Evolutionary conservation across 768 basidiomycete genomes (phyloP).

Genomic region (Serendipita sp.): DNA sequence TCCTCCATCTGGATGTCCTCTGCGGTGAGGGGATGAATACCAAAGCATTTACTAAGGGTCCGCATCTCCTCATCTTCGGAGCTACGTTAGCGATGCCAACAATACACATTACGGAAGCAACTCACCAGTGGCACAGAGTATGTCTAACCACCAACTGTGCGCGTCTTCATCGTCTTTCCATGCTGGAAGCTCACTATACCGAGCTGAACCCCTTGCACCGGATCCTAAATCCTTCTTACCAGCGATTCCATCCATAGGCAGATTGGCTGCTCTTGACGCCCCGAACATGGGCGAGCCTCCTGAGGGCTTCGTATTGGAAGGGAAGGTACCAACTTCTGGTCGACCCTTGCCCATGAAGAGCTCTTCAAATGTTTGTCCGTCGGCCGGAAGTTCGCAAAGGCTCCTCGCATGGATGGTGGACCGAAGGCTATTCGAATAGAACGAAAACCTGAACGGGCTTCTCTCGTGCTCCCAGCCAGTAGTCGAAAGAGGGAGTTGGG

Average conservation of each 20-base stretch:
- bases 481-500: constrained; percentile 12
- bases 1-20: constrained; percentile 99
- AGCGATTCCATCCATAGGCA: constrained; percentile 5
- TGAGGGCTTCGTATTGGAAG: too few species aligned
- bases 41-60: constrained; percentile 88
- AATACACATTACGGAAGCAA: too few species aligned
- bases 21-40: constrained; percentile 92
- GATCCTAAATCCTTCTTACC: background rate
- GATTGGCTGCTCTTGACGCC: background rate
- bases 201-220: background rate
- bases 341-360: constrained; percentile 40
- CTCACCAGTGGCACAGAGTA: constrained; percentile 61
- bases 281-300: background rate
- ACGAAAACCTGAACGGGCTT: constrained; percentile 92
- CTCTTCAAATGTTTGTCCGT: constrained; percentile 85
- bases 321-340: background rate
- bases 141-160: constrained; percentile 95
- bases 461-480: constrained; percentile 41
- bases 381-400: constrained; percentile 82
- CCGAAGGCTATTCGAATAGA: constrained; percentile 85
- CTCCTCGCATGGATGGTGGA: constrained; percentile 93
- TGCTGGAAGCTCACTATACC: background rate
- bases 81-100: background rate
- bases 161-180: constrained; percentile 36
- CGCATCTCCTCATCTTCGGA: constrained; percentile 85